Conservation (phyloP, 2,329 filamentous ascomycete species). For the Talaromyces atroroseus region DNA sequence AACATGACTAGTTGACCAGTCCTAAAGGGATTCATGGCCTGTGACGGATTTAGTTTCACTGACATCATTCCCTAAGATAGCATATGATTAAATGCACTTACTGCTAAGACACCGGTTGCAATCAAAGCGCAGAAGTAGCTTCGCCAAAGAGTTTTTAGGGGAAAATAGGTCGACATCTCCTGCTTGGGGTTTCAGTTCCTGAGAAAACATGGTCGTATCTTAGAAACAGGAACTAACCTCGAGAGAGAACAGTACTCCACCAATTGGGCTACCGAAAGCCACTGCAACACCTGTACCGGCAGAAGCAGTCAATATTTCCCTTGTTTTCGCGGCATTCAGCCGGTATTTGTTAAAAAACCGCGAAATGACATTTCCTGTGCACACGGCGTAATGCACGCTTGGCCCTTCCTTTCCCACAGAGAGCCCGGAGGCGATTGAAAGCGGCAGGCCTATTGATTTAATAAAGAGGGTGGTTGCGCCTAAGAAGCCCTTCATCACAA, state of each 20-base stretch:
- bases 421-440: slow-evolving; percentile 88
- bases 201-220: neutral
- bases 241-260: slow-evolving; percentile 90
- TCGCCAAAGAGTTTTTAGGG: slow-evolving; percentile 94
- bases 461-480: slow-evolving; percentile 87
- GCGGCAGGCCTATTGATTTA: slow-evolving; percentile 83
- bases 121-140: slow-evolving; percentile 98
- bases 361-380: slow-evolving; percentile 93
- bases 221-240: slow-evolving; percentile 48
- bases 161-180: slow-evolving; percentile 96
- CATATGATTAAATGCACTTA: slow-evolving; percentile 28
- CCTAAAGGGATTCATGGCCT: slow-evolving; percentile 93
- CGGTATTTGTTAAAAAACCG: slow-evolving; percentile 88
- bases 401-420: slow-evolving; percentile 97
- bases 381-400: slow-evolving; percentile 98
- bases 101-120: slow-evolving; percentile 80
- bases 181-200: slow-evolving; percentile 15
- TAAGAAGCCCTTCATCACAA: slow-evolving; percentile 98
- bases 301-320: slow-evolving; percentile 90
- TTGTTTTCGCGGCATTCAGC: slow-evolving; percentile 84
- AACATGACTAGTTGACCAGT: slow-evolving; percentile 99
- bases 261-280: slow-evolving; percentile 95
- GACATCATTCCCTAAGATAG: neutral
- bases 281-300: slow-evolving; percentile 94
- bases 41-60: slow-evolving; percentile 4